Conservation (phyloP, 2,329 filamentous ascomycete species). For the Alternaria alternata region DNA sequence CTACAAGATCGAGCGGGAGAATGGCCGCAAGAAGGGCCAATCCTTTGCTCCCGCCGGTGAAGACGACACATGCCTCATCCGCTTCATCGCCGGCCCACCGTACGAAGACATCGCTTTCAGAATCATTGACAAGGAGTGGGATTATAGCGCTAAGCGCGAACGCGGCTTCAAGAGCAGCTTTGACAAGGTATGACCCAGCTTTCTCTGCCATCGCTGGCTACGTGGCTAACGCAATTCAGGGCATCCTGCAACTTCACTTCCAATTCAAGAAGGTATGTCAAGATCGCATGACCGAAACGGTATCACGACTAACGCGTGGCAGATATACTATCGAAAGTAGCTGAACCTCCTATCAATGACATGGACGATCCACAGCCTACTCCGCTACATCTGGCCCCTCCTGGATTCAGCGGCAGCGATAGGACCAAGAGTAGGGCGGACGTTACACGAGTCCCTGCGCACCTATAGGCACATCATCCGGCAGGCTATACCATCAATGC, state of each 20-base stretch:
- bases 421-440: slow-evolving; percentile 5
- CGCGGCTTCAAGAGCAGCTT: slow-evolving; percentile 96
- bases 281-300: not conserved
- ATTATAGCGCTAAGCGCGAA: slow-evolving; percentile 95
- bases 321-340: slow-evolving; percentile 60
- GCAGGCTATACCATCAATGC: not conserved
- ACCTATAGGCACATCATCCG: slow-evolving; percentile 9
- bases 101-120: slow-evolving; percentile 98
- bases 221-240: slow-evolving; percentile 62
- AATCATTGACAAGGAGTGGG: slow-evolving; percentile 98
- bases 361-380: slow-evolving; percentile 6
- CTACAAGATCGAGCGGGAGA: slow-evolving; percentile 93
- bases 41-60: slow-evolving; percentile 93
- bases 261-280: slow-evolving; percentile 91
- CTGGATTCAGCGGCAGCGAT: not conserved
- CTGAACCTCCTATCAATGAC: not conserved
- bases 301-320: slow-evolving; percentile 30
- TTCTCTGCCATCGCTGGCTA: not conserved
- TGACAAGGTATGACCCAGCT: slow-evolving; percentile 78
- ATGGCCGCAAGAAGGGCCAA: slow-evolving; percentile 87
- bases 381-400: not conserved
- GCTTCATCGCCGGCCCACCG: slow-evolving; percentile 92
- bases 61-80: slow-evolving; percentile 95
- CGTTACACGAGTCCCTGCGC: slow-evolving; percentile 7
- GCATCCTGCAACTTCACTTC: slow-evolving; percentile 95